Evolutionary conservation across 345 rosid genomes (phyloP), one percentile per base, ranked within the genome.

Genomic region (Tarenaya hassleriana): DNA sequence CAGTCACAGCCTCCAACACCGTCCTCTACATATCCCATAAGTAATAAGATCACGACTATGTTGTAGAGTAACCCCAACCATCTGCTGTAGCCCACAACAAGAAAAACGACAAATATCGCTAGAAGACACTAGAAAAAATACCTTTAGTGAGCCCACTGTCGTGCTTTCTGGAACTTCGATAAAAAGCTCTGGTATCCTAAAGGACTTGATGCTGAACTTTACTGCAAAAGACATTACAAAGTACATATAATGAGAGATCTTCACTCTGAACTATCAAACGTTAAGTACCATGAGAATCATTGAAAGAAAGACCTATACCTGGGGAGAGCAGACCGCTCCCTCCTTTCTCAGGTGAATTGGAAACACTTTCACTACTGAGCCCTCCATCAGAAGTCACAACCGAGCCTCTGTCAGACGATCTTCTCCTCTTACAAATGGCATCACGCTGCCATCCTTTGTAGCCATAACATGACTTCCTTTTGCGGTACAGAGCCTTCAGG

Each of bases 171-270:
- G 88, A 52, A 88, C 84, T 73, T 88, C 95, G 38, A 92, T 70
- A 27, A 75, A 77, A 64, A 88, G 90, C 79, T 92, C 97, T 4
- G 97, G 98, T 45, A 92, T 69, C 72, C 69, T 83, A 66, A 92
- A 85, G 55, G 95, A 88, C 75, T 83, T 85, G n/a, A 92, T 92
- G 78, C 88, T 81, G 54, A 92, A 73, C 72, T 85, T 88, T 56
- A 92, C 98, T 92, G 97, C 50, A 69, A 27, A 68, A 71, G 63
- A 69, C 55, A 66, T 61, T 31, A 58, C 34, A 38, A 41, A 49
- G 62, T 56, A 58, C 19, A 61, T 16, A 55, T 47, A 57, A 24
- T 24, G 15, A 16, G 38, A 40, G 46, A n/a, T 46, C 41, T 16
- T 19, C 18, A 16, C 10, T 67, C 48, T 16, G 50, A 46, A 58